Evolutionary conservation across 768 basidiomycete species (phyloP).

Genomic region (Tephrocybe sp.): DNA sequence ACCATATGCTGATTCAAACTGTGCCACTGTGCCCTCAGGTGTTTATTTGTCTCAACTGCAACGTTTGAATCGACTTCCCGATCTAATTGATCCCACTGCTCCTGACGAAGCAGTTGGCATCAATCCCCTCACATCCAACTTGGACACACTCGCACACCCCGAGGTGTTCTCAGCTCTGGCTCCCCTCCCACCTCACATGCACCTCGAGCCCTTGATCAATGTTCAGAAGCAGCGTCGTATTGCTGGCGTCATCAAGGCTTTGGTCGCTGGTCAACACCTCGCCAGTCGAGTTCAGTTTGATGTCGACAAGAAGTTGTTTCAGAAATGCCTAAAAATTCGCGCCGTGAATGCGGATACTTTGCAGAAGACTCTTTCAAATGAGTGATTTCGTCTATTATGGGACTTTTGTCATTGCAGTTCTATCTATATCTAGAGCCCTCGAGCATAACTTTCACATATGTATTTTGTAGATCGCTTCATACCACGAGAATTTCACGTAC

Average conservation of each 20-base stretch:
- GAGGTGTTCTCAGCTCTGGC: constrained; percentile 76
- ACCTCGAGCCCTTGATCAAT: constrained; percentile 83
- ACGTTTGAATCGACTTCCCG: constrained; percentile 64
- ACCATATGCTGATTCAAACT: too few species aligned
- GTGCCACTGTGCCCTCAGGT: too few species aligned
- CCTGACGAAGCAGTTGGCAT: constrained; percentile 66
- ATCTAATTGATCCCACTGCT: constrained; percentile 80
- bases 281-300: constrained; percentile 69
- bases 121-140: constrained; percentile 58
- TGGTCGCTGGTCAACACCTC: constrained; percentile 82
- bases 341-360: constrained; percentile 59
- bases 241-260: constrained; percentile 73
- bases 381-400: constrained; percentile 15
- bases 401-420: constrained; percentile 16
- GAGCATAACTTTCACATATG: constrained; percentile 11
- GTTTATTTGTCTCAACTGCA: constrained; percentile 74
- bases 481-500: background rate
- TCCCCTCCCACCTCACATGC: constrained; percentile 71
- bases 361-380: constrained; percentile 38
- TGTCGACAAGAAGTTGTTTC: constrained; percentile 74
- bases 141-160: constrained; percentile 69
- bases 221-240: constrained; percentile 86
- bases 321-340: constrained; percentile 68
- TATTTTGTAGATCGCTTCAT: constrained; percentile 6
- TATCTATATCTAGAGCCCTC: constrained; percentile 17